Evolutionary conservation across 306 rosid genomes (phyloP).

Genomic region (Begonia fuchsioides): DNA sequence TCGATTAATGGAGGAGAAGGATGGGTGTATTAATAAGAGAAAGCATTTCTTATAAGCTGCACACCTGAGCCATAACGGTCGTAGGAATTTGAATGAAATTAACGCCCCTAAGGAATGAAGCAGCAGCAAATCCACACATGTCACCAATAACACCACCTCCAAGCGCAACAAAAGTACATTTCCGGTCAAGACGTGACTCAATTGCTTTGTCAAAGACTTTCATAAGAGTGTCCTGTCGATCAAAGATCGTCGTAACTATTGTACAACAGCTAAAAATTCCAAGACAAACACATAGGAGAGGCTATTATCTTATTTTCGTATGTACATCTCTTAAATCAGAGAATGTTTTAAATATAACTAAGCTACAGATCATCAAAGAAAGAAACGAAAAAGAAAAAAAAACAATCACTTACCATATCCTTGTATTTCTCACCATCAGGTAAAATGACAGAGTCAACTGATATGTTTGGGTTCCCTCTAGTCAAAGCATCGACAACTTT

Average conservation of each 20-base stretch:
- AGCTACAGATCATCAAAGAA: too few relatives aligned
- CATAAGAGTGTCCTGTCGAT: constrained; percentile 66
- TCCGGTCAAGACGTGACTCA: constrained; percentile 60
- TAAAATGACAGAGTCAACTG: constrained; percentile 74
- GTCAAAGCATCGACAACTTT: constrained; percentile 71
- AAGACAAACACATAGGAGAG: too few relatives aligned
- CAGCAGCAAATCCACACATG: constrained; percentile 93
- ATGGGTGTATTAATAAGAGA: background rate
- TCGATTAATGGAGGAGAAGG: constrained; percentile 3
- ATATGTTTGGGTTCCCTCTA: constrained; percentile 54
- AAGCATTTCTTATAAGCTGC: constrained; percentile 5
- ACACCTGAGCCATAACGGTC: constrained; percentile 92
- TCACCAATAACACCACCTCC: constrained; percentile 98
- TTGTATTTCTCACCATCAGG: constrained; percentile 90
- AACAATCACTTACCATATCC: constrained; percentile 46
- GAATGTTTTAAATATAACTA: too few relatives aligned
- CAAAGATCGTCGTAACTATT: constrained; percentile 13
- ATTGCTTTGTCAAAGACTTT: constrained; percentile 95
- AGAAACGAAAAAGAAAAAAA: too few relatives aligned
- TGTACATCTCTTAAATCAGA: too few relatives aligned
- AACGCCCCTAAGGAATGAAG: constrained; percentile 78
- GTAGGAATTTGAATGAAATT: constrained; percentile 95
- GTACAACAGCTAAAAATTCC: background rate
- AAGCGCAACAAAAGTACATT: constrained; percentile 83
- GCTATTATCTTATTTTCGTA: too few relatives aligned